Evolutionary conservation across 495 filamentous ascomycete genomes (phyloP).

Genomic region (Lasiosphaeria ovina): DNA sequence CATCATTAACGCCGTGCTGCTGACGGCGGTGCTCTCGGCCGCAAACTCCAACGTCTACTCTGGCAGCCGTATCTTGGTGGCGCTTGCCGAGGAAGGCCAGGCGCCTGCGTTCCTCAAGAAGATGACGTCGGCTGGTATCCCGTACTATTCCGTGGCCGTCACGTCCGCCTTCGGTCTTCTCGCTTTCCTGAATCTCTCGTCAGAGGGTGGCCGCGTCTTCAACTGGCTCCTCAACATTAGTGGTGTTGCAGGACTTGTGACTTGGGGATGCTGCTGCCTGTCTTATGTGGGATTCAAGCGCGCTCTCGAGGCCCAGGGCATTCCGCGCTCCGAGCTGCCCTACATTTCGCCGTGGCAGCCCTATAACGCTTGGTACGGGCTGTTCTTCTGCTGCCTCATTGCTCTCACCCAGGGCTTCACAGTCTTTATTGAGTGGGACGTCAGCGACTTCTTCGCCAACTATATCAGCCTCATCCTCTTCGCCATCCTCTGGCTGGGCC

Average conservation of each 20-base stretch:
- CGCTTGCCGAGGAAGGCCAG: slow-evolving; percentile 59
- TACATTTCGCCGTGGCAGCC: slow-evolving; percentile 60
- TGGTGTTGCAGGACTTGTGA: slow-evolving; percentile 65
- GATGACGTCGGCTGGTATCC: slow-evolving; percentile 43
- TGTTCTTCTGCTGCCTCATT: slow-evolving; percentile 64
- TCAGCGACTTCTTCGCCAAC: slow-evolving; percentile 57
- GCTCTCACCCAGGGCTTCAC: slow-evolving; percentile 70
- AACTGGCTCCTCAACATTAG: slow-evolving; percentile 59
- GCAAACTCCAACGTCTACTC: slow-evolving; percentile 60
- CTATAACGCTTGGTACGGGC: slow-evolving; percentile 56
- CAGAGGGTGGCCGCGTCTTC: slow-evolving; percentile 53
- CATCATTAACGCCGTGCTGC: slow-evolving; percentile 69
- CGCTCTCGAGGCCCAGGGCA: slow-evolving; percentile 55
- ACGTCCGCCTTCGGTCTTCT: slow-evolving; percentile 50
- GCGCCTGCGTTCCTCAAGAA: slow-evolving; percentile 51
- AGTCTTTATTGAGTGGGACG: slow-evolving; percentile 61
- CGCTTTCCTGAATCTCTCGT: slow-evolving; percentile 54
- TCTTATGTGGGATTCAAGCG: slow-evolving; percentile 63
- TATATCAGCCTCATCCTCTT: slow-evolving; percentile 65
- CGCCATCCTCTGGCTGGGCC: slow-evolving; percentile 54
- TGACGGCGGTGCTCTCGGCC: slow-evolving; percentile 56
- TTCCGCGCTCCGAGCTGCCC: slow-evolving; percentile 51
- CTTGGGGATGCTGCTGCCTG: slow-evolving; percentile 59
- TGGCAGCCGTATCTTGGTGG: slow-evolving; percentile 62
- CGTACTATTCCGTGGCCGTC: slow-evolving; percentile 38